phyloP scores from a whole-genome alignment of 2,329 filamentous ascomycete genomes.

The Trichoderma breve region DNA sequence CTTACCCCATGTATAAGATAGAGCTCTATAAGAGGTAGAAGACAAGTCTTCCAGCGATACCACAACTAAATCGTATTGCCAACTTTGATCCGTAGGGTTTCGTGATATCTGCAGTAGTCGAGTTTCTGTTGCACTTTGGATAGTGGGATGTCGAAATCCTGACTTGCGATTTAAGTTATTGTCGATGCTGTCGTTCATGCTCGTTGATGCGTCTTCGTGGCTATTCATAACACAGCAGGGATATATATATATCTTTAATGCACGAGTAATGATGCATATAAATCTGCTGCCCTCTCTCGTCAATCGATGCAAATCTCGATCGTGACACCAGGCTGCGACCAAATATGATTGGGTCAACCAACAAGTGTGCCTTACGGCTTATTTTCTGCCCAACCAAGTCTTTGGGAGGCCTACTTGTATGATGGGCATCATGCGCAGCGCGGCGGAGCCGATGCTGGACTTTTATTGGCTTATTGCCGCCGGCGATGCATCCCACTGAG shows the following conservation, averaged over 20 bases:
- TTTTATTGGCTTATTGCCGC: not conserved
- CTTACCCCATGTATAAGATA: not conserved
- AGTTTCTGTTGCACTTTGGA: not conserved
- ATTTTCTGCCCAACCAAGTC: not conserved
- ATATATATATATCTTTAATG: too few species aligned
- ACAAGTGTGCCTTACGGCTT: not conserved
- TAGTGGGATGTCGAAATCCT: not conserved
- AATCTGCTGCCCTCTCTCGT: not conserved
- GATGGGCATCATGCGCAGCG: not conserved
- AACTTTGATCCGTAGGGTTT: not conserved
- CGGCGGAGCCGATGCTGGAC: not conserved
- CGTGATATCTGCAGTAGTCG: not conserved
- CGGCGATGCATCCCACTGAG: not conserved
- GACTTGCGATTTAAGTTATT: not conserved
- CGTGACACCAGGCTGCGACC: not conserved
- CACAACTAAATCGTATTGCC: not conserved
- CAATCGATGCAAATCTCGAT: not conserved
- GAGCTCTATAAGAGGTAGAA: not conserved
- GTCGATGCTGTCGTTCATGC: not conserved
- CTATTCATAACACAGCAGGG: not conserved
- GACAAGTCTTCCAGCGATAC: not conserved
- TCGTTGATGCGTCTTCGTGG: not conserved
- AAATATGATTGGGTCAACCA: not conserved
- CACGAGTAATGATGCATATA: not conserved
- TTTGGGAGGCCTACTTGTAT: not conserved